Evolutionary conservation across 2,329 filamentous ascomycete species (phyloP), one percentile per base, ranked within the genome.

Genomic region (Hypoxylon sp.): DNA sequence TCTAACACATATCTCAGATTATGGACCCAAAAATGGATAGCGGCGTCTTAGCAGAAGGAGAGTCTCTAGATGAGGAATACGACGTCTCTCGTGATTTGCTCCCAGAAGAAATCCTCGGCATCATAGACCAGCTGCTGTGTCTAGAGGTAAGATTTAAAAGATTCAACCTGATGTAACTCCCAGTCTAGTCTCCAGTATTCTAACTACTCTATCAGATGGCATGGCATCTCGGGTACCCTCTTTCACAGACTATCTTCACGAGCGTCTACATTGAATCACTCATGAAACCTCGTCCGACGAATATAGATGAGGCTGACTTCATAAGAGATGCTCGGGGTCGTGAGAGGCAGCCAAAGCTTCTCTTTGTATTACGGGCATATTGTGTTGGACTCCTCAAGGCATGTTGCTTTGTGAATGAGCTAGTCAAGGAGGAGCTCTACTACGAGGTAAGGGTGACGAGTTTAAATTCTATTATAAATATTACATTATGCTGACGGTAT

Each of bases 21-120:
- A 98, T 98, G 93, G 96, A 99, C 77, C 91, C 93, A 0, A 99
- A 98, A 82, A 99, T 99, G 96, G 96, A 99, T 80, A 98, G 94
- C 77, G 96, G 96, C 30, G 94, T 91, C 72, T 84, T 97, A 6
- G 86, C 89, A 20, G 89, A 91, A 6, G 92, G 91, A 31, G 93
- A 97, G 76, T 89, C 90, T n/a, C 87, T 95, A 35, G 93, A 97
- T 66, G 91, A 95, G 70, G 87, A 92, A 56, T 97, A 95, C 79
- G 91, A 97, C 76, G 88, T 94, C 44, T 83, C 88, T 48, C 84
- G 85, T 51, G 83, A 87, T 6, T 82, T 97, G 44, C 84, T 91
- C 13, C 92, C 94, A 0, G 89, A 92, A 73, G 91, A 99, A 80
- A 89, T 97, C 0, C 83, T 99, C 60, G 95, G 96, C 33, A 94